Evolutionary conservation across 371 early-diverging fungal genomes (phyloP), one percentile per base, ranked within the genome.

Genomic region (Mycotypha africana): DNA sequence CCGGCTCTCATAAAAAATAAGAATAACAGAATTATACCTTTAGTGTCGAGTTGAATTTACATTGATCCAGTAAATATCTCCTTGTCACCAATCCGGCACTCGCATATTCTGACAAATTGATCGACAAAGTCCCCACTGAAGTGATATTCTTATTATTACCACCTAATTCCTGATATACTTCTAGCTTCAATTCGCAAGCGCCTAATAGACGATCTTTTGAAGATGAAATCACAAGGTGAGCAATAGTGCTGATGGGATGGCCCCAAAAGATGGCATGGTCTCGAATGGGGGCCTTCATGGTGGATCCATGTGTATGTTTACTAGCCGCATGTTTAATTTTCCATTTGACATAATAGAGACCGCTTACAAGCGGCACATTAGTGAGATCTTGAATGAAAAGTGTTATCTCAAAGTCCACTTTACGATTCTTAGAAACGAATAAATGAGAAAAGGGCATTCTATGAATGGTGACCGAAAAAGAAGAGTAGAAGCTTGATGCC

Each of bases 141-240:
- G 65, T 68, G 3, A 75, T 50, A 33, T 61, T 70, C 40, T 70
- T 65, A 16, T 70, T 78, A n/a, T n/a, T n/a, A 16, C 79, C 79
- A 38, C 74, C 77, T 36, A 76, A 54, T 50, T 79, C 80, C 49
- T 83, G 83, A 45, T 67, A 75, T 15, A 83, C 58, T 35, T 61
- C 69, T 15, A 82, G 51, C n/a, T 65, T 47, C 11, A 84, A 54
- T 33, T 84, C 84, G 47, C 76, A 79, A n/a, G 82, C 73, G 16
- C 56, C 62, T 16, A 85, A 53, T 16, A 71, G 45, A 28, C 73
- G 76, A 38, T 82, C 78, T 31, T 76, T 77, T 9, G 72, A 78
- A n/a, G n/a, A n/a, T n/a, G n/a, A n/a, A 19, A 81, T 65, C 30
- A 72, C 54, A 36, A 83, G 45, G 20, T 72, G 64, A 26, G 56